phyloP scores from a whole-genome alignment of 1,284 basidiomycete species.

The Singerocomus inundabilis region DNA sequence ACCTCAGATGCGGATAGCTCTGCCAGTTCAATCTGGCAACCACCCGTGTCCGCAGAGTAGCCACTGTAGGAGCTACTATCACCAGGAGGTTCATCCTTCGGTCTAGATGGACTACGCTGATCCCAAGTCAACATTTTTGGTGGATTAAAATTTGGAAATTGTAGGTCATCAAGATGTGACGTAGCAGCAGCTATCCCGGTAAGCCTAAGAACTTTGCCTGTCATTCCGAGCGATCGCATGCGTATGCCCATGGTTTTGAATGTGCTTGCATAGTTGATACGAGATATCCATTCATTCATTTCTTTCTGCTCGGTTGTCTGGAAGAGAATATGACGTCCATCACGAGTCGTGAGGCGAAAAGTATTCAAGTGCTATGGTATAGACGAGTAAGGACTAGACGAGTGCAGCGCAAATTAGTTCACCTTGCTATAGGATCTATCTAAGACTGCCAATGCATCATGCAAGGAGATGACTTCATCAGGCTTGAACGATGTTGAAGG shows the following conservation, averaged over 20 bases:
- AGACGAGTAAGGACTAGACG: conserved; percentile 10
- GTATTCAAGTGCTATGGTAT: conserved; percentile 61
- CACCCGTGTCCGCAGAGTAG: conserved; percentile 29
- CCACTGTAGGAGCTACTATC: conserved; percentile 21
- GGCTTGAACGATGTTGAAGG: conserved; percentile 71
- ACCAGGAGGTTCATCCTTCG: conserved; percentile 4
- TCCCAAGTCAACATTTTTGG: conserved; percentile 48
- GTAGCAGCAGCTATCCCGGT: conserved; percentile 83
- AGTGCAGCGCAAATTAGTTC: conserved; percentile 10
- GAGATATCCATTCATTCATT: conserved; percentile 89
- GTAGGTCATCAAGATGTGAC: conserved; percentile 71
- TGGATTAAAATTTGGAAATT: conserved; percentile 34
- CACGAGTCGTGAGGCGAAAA: conserved; percentile 76
- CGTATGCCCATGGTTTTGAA: conserved; percentile 87
- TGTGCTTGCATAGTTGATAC: conserved; percentile 92
- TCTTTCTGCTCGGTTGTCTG: conserved; percentile 73
- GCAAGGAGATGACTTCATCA: conserved; percentile 84
- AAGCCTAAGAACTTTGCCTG: conserved; percentile 66
- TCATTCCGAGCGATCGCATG: conserved; percentile 75
- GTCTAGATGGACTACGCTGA: conserved; percentile 29
- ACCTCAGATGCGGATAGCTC: conserved; percentile 48
- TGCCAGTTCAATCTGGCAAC: conserved; percentile 38
- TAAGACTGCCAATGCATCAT: conserved; percentile 75
- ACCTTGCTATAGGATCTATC: conserved; percentile 80
- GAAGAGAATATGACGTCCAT: conserved; percentile 80